These are phyloP conservation scores for Raphidocelis subcapitata DNA, from an alignment of 139 green algal species.

Conservation along the genomic window DNA sequence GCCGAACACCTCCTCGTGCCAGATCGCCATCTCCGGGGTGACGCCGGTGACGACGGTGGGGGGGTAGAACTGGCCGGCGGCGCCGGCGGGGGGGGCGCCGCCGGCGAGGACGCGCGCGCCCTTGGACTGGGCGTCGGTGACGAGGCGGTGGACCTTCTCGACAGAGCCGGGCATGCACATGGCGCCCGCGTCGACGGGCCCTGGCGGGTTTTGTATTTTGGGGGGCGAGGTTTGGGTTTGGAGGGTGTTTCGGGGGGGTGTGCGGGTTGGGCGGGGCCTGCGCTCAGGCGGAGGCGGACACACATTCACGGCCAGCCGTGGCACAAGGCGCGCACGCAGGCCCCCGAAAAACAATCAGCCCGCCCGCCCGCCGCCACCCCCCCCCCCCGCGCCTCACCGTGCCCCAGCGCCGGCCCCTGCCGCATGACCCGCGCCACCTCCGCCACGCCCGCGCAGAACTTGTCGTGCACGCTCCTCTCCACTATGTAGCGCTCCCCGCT, in stretches of 20 bases:
- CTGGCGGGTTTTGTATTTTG: neutral
- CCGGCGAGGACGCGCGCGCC: constrained; percentile 57
- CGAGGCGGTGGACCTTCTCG: constrained; percentile 81
- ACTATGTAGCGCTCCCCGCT: constrained; percentile 96
- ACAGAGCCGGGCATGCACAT: constrained; percentile 94
- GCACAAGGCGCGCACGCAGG: no score
- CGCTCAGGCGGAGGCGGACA: no score
- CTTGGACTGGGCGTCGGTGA: constrained; percentile 86
- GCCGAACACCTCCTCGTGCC: constrained; percentile 95
- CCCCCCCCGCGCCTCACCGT: no score
- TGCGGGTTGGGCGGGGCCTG: no score
- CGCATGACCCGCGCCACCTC: constrained; percentile 37
- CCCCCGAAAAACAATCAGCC: no score
- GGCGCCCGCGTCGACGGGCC: constrained; percentile 82
- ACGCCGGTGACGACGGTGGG: constrained; percentile 89
- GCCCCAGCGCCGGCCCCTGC: constrained; percentile 48
- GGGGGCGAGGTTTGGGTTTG: no score
- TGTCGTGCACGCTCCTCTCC: constrained; percentile 65
- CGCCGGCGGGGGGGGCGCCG: constrained; percentile 1
- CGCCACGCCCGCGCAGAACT: constrained; percentile 34
- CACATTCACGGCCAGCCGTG: no score
- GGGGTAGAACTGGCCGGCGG: constrained; percentile 88
- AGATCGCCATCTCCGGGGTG: constrained; percentile 83
- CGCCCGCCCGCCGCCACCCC: no score
- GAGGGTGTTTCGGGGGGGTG: no score